A percentile compares a stretch with the other conserved stretches of the same genome.
Conservation (phyloP, 192 early-diverging fungal genomes). For the Backusella sp. region DNA sequence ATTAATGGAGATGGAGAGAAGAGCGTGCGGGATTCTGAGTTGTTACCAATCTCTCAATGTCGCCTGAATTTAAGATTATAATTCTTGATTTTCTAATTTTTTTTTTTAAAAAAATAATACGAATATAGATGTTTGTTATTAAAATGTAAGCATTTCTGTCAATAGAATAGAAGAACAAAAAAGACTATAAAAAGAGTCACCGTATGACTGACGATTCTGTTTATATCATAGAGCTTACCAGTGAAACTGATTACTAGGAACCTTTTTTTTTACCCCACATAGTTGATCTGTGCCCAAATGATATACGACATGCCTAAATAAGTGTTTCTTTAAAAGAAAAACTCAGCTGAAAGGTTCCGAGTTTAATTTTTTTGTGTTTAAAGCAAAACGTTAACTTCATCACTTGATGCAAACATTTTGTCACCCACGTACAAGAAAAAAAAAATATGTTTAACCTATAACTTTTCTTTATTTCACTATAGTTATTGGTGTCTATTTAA, state of each 20-base stretch:
- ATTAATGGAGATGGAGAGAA: neutral
- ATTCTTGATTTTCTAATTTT: neutral
- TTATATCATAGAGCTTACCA: neutral
- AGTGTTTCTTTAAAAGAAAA: neutral
- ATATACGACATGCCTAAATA: neutral
- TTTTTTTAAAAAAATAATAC: neutral
- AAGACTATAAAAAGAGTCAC: neutral
- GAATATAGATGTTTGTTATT: neutral
- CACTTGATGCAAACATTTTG: slow-evolving; percentile 2
- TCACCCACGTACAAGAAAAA: slow-evolving; percentile 7
- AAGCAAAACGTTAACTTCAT: neutral
- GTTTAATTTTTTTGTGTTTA: slow-evolving; percentile 1
- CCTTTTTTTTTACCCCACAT: neutral
- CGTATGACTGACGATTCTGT: neutral
- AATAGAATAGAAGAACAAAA: neutral
- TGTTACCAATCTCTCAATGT: neutral
- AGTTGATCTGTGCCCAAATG: slow-evolving; percentile 3
- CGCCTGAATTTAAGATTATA: neutral
- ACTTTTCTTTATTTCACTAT: neutral
- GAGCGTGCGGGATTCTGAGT: neutral
- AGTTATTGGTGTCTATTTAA: neutral
- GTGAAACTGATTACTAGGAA: neutral
- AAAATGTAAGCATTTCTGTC: neutral
- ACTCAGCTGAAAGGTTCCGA: neutral
- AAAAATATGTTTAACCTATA: neutral